Evolutionary conservation across 169 alveolate genomes (phyloP), one percentile per base, ranked within the genome.

Genomic region (Eimeria nieschulzi): DNA sequence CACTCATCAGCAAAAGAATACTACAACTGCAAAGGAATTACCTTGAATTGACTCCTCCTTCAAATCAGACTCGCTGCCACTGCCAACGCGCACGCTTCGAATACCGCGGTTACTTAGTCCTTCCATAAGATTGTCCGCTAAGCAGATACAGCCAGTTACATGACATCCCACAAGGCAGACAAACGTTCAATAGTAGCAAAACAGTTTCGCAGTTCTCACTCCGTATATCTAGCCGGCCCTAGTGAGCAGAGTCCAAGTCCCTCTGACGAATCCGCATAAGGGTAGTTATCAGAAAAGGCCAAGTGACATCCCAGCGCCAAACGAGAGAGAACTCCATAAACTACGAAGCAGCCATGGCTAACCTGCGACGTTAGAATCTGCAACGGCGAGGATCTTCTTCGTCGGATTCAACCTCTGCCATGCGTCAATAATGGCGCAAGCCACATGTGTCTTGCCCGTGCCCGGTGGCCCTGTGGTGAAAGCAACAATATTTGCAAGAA

Each of bases 31-130:
- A 21, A 7, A 66, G 25, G 51, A 56, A 61, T 55, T 39, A 92
- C 94, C 92, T 73, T 78, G 76, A 66, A 92, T 92, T 9, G 94
- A 91, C 9, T 92, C 92, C 63, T 92, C 94, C 63, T 92, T 91
- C 15, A 84, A 63, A 63, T 92, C 92, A 25, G 92, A 71, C 71
- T 92, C 94, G 56, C 92, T 83, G 25, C 94, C 94, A 71, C 71
- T 72, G 21, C 94, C 94, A 15, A 92, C 92, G 21, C 94, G 92
- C 73, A 92, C 92, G 66, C 90, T 66, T 25, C 91, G 87, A 39
- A 92, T 83, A 25, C 94, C 94, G 12, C 90, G 76, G 33, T 72
- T 82, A 70, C 92, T 83, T 17, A 92, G 82, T 9, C 92, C 92
- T 83, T 64, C 87, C 91, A 84, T 76, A 39, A 92, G 73, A 64